Evolutionary conservation across 768 basidiomycete species (phyloP), one percentile per base, ranked within the genome.

Genomic region (Termitomyces sp.): DNA sequence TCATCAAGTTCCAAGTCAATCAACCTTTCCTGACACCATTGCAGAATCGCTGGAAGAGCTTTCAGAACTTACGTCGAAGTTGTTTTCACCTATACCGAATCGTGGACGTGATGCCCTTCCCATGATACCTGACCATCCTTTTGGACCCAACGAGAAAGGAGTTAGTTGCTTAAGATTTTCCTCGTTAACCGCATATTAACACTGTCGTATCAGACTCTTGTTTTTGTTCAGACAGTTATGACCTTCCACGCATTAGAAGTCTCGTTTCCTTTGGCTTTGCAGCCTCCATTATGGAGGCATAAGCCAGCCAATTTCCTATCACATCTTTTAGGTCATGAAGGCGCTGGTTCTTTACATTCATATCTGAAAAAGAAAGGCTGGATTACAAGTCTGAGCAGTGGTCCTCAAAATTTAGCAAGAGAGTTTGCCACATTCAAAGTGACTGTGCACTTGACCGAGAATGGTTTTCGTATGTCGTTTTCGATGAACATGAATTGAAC

Each of bases 401-500:
- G 89, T 1, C 78, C 82, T 3, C 87, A 89, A 63, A 74, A 78
- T 35, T 79, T 92, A 6, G 91, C 82, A 20, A 81, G 91, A 60
- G 92, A 94, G 0, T 93, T 98, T 67, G 89, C 86, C 41, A 87
- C 92, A 79, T 92, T 97, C 74, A 94, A 91, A 68, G 70, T 90
- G n/a, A 87, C 85, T 2, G 76, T 90, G 24, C 74, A 89, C 65
- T 72, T 99, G 61, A 97, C 97, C 0, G 78, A 82, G 38, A 86
- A 91, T 57, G 97, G 97, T 2, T 88, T 96, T 57, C 79, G 93
- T 95, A 67, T 66, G 90, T 78, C 32, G 1, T 36, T 40, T 33
- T 57, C 38, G 62, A 41, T 20, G 8, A 33, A 9, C 41, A 43
- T 55, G 26, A 49, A 36, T 16, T 30, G 35, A 58, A 38, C 20